Percentiles rank a stretch among this genome's conserved stretches.
Evolutionary conservation across 2,329 filamentous ascomycete species (phyloP).

Genomic region (Pseudogymnoascus sp.): DNA sequence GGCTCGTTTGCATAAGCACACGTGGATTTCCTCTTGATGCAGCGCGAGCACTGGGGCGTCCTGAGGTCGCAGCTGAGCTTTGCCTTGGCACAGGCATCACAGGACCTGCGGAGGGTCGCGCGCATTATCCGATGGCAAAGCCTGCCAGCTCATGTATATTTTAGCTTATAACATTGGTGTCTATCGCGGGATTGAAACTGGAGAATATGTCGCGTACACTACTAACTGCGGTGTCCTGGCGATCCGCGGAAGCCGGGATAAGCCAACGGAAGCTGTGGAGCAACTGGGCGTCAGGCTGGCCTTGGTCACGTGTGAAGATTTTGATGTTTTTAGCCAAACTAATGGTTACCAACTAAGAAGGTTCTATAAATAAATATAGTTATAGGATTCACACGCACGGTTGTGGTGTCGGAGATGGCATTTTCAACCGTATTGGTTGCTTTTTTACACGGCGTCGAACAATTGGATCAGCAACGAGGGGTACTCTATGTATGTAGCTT

Average conservation of each 20-base stretch:
- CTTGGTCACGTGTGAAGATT: not conserved
- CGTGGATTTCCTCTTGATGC: conserved; percentile 38
- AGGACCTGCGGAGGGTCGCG: conserved; percentile 49
- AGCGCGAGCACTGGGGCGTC: conserved; percentile 48
- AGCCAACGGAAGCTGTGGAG: not conserved
- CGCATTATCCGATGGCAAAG: conserved; percentile 35
- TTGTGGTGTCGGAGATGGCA: not conserved
- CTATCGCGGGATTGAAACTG: not conserved
- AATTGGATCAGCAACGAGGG: not conserved
- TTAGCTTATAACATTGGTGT: not conserved
- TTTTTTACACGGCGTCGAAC: not conserved
- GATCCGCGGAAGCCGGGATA: not conserved
- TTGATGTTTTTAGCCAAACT: not conserved
- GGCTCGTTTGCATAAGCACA: conserved; percentile 51
- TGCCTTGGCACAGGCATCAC: conserved; percentile 46
- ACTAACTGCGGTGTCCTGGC: not conserved
- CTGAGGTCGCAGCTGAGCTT: conserved; percentile 50
- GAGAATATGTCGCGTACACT: not conserved
- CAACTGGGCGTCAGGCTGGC: not conserved
- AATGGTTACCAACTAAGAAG: not conserved
- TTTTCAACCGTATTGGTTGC: not conserved
- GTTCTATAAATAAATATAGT: not conserved
- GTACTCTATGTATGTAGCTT: not conserved
- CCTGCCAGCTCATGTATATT: not conserved
- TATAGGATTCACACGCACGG: not conserved